Evolutionary conservation across 2,329 filamentous ascomycete genomes (phyloP), one percentile per base, ranked within the genome.

Genomic region (Lasiodiplodia hormozganensis): DNA sequence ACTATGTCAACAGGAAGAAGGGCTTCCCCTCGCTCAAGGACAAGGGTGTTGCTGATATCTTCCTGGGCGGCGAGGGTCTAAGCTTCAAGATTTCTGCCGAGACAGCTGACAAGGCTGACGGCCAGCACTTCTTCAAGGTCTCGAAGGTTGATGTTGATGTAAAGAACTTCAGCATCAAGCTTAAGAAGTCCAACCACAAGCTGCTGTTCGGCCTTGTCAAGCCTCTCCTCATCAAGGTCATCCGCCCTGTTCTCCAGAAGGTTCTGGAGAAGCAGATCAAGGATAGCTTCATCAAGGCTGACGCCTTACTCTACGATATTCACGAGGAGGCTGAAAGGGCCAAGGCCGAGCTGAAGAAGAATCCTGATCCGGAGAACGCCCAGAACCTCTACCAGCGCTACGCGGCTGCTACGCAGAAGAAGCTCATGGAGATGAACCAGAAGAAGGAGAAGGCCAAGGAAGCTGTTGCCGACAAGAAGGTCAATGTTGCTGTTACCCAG

Each of bases 111-210:
- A 88, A 90, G 77, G 85, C 84, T 23, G 94, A 97, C 75, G 84
- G 85, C 34, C 88, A 92, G 74, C 89, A 96, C 79, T 96, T 97
- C 82, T 95, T 98, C 88, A 97, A 97, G 87, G 87, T 98, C 70
- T 93, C 97, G 76, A 94, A 92, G 80, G 91, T 97, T 3, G 86
- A 92, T 51, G 92, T 97, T 23, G 89, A 93, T 74, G 88, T 97
- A 73, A 92, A 92, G 82, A 78, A 94, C 76, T 86, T 97, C 69
- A 88, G 91, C 73, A 90, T 99, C 83, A 97, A 97, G 84, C 81
- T 99, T 72, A 94, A 94, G 86, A 89, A 97, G 85, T 97, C 94
- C 65, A 96, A 91, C 80, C 94, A 98, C 87, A 99, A 97, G 87
- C 76, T 96, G 14, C 86, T 98, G 25, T 97, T 98, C 80, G 84